Base-by-base conservation (phyloP, 106 monocot species). In the Allium fistulosum region DNA sequence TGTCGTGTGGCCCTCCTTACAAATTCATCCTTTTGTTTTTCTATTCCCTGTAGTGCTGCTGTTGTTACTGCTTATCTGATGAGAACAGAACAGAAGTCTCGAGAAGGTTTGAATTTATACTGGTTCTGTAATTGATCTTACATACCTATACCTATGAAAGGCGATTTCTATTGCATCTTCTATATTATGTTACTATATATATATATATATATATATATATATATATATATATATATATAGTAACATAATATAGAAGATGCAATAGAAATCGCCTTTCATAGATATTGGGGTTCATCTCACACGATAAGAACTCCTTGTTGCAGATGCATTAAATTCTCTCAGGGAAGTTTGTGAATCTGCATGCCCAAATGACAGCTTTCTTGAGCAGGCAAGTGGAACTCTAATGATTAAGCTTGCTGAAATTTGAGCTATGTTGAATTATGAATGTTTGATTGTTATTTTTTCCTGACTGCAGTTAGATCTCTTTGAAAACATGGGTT, bases 291-390 rank as follows among this genome's bases (percentile, higher is more conserved):
- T 65, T 65, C 49, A 17, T 50, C 17, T 49, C 22, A 18, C 48
- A 22, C 51, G 2, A 65, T 60, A 22, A 22, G 22, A 22, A 22
- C 22, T 22, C 22, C 22, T 22, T 22, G 16, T 46, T 86, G 17
- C 87, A 99, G 92, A 90, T 80, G 92, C 97, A 46, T 82, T 97
- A 68, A 87, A 87, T 59, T 89, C 97, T 4, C 70, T 97, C 28
- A 53, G 61, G 53, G 76, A 92, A 75, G 65, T 65, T 47, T 83
- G 76, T 67, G 79, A 86, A 46, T 77, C 46, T 77, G 82, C 85
- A 28, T 86, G 88, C 58, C 97, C 97, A 47, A 97, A 97, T 83
- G 97, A 97, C 84, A 91, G 97, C 62, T 97, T 97, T 78, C 74
- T 89, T 53, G 97, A 97, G 47, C 97, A 97, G 88, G 97, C 90